phyloP scores from a whole-genome alignment of 2,329 filamentous ascomycete genomes.

The Incumbomyces delicatus region DNA sequence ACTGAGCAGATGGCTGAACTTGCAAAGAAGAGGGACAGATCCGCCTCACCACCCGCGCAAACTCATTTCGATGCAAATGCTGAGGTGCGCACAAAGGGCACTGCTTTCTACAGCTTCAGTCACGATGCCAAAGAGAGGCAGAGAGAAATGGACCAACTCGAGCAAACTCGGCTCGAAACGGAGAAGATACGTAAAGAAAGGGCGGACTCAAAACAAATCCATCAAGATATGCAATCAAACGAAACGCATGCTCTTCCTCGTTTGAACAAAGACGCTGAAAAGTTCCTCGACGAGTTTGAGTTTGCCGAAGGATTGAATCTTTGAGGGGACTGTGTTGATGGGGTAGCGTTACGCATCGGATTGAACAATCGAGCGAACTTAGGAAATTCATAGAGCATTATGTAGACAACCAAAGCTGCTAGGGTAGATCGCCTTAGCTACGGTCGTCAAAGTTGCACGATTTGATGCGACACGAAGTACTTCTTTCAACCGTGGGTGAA shows the following conservation, averaged over 20 bases:
- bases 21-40: constrained; percentile 67
- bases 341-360: too few relatives aligned
- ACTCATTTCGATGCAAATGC: constrained; percentile 75
- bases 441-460: too few relatives aligned
- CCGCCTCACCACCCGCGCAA: constrained; percentile 67
- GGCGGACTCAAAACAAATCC: constrained; percentile 48
- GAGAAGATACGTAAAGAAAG: constrained; percentile 51
- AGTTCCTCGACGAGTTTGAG: constrained; percentile 52
- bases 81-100: constrained; percentile 80
- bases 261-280: constrained; percentile 60
- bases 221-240: constrained; percentile 52
- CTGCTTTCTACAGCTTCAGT: constrained; percentile 85
- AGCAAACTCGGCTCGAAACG: constrained; percentile 57
- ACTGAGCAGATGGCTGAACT: constrained; percentile 65
- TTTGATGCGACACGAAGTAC: too few relatives aligned
- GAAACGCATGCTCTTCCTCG: constrained; percentile 39
- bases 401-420: too few relatives aligned
- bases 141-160: constrained; percentile 66
- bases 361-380: too few relatives aligned
- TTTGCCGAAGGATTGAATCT: constrained; percentile 8
- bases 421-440: too few relatives aligned
- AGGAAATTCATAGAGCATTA: too few relatives aligned
- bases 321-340: too few relatives aligned
- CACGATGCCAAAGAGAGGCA: constrained; percentile 58
- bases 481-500: too few relatives aligned